Base-by-base conservation (phyloP, 805 yeast genomes). In the Wickerhamiella kurtzmanii region DNA sequence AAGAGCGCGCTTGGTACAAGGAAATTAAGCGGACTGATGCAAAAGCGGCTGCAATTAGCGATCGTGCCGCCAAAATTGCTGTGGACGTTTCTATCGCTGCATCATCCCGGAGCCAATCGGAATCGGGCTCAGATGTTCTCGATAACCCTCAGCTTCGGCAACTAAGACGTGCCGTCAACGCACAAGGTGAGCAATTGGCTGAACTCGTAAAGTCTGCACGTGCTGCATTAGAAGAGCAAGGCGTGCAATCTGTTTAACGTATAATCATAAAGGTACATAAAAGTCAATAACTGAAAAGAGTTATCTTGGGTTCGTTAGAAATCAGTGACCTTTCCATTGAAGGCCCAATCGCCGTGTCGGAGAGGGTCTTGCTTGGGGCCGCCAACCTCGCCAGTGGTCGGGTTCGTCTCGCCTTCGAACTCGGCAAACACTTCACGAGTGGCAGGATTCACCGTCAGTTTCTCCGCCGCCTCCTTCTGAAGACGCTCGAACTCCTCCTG, bases 331-430 rank as follows among this genome's bases (percentile, higher is more conserved):
- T 97, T 76, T 0, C 98, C 98, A 60, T 92, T 89, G 64, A 81
- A 92, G 6, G 96, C 80, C 76, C 94, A 92, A 57, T 88, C 97
- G 16, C 87, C 87, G 57, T 85, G 89, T 57, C 79, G 77, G 53
- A 86, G 71, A 0, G 98, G 98, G 60, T 92, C 96, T 63, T 92
- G 97, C 60, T 92, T 92, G 21, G 98, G 98, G 0, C 98, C 98
- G 43, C 95, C 95, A 19, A 81, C 71, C 65, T 92, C 98, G 2
- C 98, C 98, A 0, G 98, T 92, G 44, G 61, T 74, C 0, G 98
- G 98, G 60, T 92, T 92, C 16, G 73, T 77, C 51, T 87, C 88
- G 1, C 98, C 98, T 64, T 88, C 95, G 60, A 92, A 92, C 59
- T 92, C 98, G 2, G 96, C 95, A 46, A 87, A 80, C 2, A 87